Evolutionary conservation across 257 asterid genomes (phyloP), one percentile per base, ranked within the genome.

Genomic region (Solanum pimpinellifolium): DNA sequence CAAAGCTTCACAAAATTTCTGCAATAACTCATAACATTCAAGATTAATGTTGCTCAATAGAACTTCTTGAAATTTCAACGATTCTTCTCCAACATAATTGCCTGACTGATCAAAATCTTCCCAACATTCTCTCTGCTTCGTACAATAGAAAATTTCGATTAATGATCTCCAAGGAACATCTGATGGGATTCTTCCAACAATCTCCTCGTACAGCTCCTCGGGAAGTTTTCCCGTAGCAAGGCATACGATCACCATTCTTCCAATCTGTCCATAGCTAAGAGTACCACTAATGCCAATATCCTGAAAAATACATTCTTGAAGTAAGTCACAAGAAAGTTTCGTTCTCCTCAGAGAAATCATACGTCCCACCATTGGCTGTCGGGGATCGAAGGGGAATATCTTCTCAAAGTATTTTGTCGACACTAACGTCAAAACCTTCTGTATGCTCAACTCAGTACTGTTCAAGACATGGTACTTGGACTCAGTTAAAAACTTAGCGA

Each of bases 321-420:
- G 93, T 25, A 93, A 85, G 62, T 83, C 56, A 84, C 42, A 81
- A 7, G 95, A 93, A 60, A 83, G 39, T 76, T 86, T 87, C 20
- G 92, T 88, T 68, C 87, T 85, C 90, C 95, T 91, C 37, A 92
- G 52, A 49, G 75, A 23, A 1, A 92, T 86, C 90, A 95, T 70
- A 31, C 78, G 60, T 47, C 89, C 88, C 2, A 88, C 87, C 33
- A 89, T 69, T n/a, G 94, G 87, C 11, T 86, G 72, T 4, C 82
- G 91, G 49, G 89, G 31, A 78, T 94, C 95, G 11, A 94, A 56
- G 0, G 94, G 94, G 85, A 93, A 93, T 60, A 93, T 93, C n/a
- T 83, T 59, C 9, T 83, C 89, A 18, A 89, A 89, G 92, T 92
- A 91, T 2, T 74, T 23, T 21, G 56, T 31, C 6, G 92, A 91